Base-by-base conservation (phyloP, 257 asterid species). In the Asclepias syriaca region DNA sequence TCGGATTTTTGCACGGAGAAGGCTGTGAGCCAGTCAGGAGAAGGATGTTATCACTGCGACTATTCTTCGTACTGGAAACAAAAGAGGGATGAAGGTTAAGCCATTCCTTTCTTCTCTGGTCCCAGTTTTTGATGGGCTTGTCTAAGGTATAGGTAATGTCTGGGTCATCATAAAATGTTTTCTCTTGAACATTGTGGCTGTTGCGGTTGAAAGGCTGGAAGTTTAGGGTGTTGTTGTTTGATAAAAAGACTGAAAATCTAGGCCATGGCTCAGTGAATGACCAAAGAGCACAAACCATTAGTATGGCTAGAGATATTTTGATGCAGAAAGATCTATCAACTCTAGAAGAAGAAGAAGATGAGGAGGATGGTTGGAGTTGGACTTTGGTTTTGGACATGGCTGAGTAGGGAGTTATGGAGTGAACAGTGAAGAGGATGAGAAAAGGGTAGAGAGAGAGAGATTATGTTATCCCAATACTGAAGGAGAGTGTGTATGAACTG, bases 11-110 rank as follows among this genome's bases (percentile, higher is more conserved):
- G 77, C 97, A 93, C 0, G 94, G 77, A 2, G 83, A 70, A 4
- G 95, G 87, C 77, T 90, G 96, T 21, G 98, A 93, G 0, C 97
- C 98, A 0, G 90, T 86, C 51, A 93, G 80, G 77, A 93, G 82
- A 0, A 90, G 87, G 22, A 93, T 77, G 5, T 34, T 34, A 34
- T 34, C 5, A 7, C 48, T 43, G 48, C 48, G 7, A 0, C 88
- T 83, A 18, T 72, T 74, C 9, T 49, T 69, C 10, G 27, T 50
- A 8, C 75, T 73, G 1, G 77, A 16, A 15, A 50, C 65, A 15
- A 86, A 84, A 3, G 75, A 14, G 0, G 86, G 88, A 45, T 83
- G 95, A 43, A 72, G 82, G 45, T 77, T 78, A 18, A 89, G 66
- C 98, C 98, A 93, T 8, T 79, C 75, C 6, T 49, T 70, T 69